These are phyloP conservation scores for Malassezia slooffiae DNA, from an alignment of 1,284 basidiomycete genomes.

Conservation along the genomic window DNA sequence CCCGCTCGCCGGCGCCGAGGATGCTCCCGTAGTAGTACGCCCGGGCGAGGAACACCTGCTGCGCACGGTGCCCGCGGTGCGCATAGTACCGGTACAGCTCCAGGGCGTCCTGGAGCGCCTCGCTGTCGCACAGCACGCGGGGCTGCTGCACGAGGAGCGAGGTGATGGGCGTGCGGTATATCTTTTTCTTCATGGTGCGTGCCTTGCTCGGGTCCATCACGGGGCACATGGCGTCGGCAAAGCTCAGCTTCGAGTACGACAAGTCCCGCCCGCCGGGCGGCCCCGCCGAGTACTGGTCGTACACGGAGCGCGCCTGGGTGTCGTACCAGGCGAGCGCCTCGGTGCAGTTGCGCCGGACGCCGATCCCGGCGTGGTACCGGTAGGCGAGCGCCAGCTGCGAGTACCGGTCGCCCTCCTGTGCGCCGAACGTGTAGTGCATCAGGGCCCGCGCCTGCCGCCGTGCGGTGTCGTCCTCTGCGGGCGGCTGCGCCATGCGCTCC, in stretches of 20 bases:
- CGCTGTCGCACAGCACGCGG: slow-evolving; percentile 20
- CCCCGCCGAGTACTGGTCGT: slow-evolving; percentile 63
- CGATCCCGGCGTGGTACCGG: slow-evolving; percentile 89
- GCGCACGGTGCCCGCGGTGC: slow-evolving; percentile 23
- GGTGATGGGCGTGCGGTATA: background rate
- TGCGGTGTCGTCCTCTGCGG: too few species aligned
- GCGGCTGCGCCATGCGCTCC: background rate
- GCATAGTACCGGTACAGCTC: slow-evolving; percentile 51
- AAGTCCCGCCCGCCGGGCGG: slow-evolving; percentile 82
- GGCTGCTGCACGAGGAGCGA: slow-evolving; percentile 46
- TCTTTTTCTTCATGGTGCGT: background rate
- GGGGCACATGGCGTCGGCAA: slow-evolving; percentile 57
- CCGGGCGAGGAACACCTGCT: slow-evolving; percentile 26
- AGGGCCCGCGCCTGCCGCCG: slow-evolving; percentile 54
- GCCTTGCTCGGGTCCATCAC: too few species aligned
- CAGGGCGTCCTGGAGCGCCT: slow-evolving; percentile 61
- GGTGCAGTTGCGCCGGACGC: slow-evolving; percentile 57
- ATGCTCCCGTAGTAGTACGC: slow-evolving; percentile 42
- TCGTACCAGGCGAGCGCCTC: slow-evolving; percentile 34
- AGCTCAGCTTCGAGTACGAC: slow-evolving; percentile 65
- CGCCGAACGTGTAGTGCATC: slow-evolving; percentile 84
- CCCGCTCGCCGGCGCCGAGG: slow-evolving; percentile 29
- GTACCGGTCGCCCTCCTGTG: slow-evolving; percentile 69
- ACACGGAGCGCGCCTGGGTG: slow-evolving; percentile 48
- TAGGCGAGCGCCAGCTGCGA: slow-evolving; percentile 89